Conservation (phyloP, 306 rosid genomes). For the Ochetophila trinervis region DNA sequence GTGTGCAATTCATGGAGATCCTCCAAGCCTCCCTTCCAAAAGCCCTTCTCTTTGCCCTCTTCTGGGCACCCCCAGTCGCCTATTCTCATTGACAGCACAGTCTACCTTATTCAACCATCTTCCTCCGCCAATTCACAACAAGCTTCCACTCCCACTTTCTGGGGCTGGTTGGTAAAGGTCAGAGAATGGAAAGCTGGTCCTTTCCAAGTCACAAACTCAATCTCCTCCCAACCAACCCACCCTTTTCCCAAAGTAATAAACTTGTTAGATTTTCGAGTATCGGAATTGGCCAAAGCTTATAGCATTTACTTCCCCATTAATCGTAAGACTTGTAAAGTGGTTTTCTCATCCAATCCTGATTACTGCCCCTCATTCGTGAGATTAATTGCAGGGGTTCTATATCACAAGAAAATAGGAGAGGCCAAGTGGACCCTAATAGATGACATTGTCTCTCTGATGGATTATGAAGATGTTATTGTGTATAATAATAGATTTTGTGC, state of each 20-base stretch:
- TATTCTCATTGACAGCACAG: background rate
- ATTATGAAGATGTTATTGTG: slow-evolving; percentile 6
- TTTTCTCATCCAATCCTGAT: slow-evolving; percentile 2
- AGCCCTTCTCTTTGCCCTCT: background rate
- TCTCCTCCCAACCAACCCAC: background rate
- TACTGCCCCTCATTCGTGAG: slow-evolving; percentile 3
- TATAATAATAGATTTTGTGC: background rate
- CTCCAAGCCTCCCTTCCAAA: slow-evolving; percentile 5
- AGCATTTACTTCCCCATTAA: too few relatives aligned
- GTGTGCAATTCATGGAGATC: slow-evolving; percentile 26
- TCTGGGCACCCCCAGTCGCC: too few relatives aligned
- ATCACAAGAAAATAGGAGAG: background rate
- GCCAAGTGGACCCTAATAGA: background rate
- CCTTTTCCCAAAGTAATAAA: slow-evolving; percentile 6
- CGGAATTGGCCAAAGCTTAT: slow-evolving; percentile 17
- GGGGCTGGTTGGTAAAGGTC: slow-evolving; percentile 27
- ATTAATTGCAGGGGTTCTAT: background rate
- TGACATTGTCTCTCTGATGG: slow-evolving; percentile 1
- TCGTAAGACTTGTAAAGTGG: background rate
- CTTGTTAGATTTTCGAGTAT: slow-evolving; percentile 17
- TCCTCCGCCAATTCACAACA: background rate
- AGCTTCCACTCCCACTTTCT: background rate
- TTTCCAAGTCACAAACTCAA: slow-evolving; percentile 17
- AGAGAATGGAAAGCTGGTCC: background rate
- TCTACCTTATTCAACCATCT: slow-evolving; percentile 17